Evolutionary conservation across 2,329 filamentous ascomycete genomes (phyloP).

Genomic region (Aspergillus uvarum): DNA sequence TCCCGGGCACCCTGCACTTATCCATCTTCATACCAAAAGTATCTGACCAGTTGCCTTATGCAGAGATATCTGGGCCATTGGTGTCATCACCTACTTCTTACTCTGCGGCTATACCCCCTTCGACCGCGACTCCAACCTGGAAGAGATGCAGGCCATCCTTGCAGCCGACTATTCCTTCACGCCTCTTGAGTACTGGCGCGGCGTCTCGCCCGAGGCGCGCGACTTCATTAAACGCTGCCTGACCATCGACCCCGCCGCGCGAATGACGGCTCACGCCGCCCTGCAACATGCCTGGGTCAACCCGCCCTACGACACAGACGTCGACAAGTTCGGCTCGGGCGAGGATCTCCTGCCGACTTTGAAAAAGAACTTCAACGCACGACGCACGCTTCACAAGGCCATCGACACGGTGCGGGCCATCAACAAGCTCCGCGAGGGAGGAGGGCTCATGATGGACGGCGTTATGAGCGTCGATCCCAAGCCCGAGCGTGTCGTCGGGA

Average conservation of each 20-base stretch:
- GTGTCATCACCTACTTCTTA: constrained; percentile 97
- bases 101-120: constrained; percentile 98
- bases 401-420: constrained; percentile 69
- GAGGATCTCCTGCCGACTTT: constrained; percentile 63
- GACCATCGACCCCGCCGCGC: constrained; percentile 80
- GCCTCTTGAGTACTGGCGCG: constrained; percentile 93
- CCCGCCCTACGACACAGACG: constrained; percentile 50
- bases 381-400: constrained; percentile 64
- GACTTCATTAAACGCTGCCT: constrained; percentile 91
- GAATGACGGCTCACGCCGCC: constrained; percentile 86
- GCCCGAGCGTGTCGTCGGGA: constrained; percentile 47
- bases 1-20: neutral
- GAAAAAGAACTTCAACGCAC: constrained; percentile 70
- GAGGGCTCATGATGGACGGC: constrained; percentile 63
- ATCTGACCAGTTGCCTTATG: constrained; percentile 5
- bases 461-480: constrained; percentile 58
- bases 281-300: constrained; percentile 66
- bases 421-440: constrained; percentile 64
- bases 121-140: constrained; percentile 93
- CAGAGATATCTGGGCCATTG: constrained; percentile 93
- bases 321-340: constrained; percentile 35
- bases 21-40: neutral
- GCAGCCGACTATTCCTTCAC: constrained; percentile 96
- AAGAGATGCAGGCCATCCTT: constrained; percentile 99
- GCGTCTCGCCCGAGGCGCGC: constrained; percentile 79